A percentile compares a stretch with the other conserved stretches of the same genome.
phyloP scores from a whole-genome alignment of 2,329 filamentous ascomycete genomes.

The Aspergillus caelatus region DNA sequence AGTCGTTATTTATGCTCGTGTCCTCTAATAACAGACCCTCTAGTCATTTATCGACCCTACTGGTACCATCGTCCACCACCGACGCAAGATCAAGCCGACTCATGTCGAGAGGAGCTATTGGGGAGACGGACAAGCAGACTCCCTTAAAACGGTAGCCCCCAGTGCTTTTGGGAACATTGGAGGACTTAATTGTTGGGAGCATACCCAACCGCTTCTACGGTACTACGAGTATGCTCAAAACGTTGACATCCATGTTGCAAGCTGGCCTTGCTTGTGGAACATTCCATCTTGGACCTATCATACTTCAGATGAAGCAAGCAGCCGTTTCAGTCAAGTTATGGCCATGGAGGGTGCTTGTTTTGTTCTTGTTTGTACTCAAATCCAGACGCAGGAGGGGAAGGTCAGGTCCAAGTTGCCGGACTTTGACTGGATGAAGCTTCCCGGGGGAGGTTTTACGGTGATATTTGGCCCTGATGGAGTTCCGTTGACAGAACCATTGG shows the following conservation, averaged over 20 bases:
- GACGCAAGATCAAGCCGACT: constrained; percentile 56
- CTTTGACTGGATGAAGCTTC: constrained; percentile 3
- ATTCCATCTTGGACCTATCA: constrained; percentile 9
- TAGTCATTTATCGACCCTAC: constrained; percentile 44
- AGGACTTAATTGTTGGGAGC: constrained; percentile 51
- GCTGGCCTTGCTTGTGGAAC: constrained; percentile 41
- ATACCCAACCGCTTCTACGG: constrained; percentile 51
- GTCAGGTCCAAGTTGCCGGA: not conserved
- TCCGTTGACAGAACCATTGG: not conserved
- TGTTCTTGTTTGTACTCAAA: constrained; percentile 7
- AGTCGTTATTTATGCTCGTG: not conserved
- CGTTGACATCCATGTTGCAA: constrained; percentile 50
- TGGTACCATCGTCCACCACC: constrained; percentile 42
- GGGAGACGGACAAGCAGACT: constrained; percentile 42
- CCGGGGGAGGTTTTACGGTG: constrained; percentile 4
- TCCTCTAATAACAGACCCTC: not conserved
- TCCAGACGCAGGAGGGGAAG: not conserved
- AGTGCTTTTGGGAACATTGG: constrained; percentile 36
- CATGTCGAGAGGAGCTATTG: constrained; percentile 53
- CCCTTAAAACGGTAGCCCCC: constrained; percentile 43
- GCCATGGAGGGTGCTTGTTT: constrained; percentile 5
- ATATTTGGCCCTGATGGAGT: constrained; percentile 4
- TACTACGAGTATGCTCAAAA: constrained; percentile 47
- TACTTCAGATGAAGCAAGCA: not conserved
- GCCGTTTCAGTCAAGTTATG: not conserved